Evolutionary conservation across 495 filamentous ascomycete species (phyloP).

Genomic region (Delitschia confertaspora): DNA sequence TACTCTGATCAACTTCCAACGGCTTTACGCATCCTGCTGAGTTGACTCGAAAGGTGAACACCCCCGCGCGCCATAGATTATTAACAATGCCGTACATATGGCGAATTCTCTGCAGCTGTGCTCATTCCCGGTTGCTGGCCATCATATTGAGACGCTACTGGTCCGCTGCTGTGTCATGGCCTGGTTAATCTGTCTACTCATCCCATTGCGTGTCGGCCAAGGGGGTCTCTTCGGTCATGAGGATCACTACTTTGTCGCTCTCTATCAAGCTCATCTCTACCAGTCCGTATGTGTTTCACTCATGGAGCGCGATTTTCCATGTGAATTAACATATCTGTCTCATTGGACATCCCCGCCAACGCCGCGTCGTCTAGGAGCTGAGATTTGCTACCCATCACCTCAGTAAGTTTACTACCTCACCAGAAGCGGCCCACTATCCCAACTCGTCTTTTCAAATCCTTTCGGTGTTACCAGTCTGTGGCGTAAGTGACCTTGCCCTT

Average conservation of each 20-base stretch:
- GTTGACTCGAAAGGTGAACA: conserved; percentile 13
- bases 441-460: conserved; percentile 9
- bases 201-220: conserved; percentile 24
- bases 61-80: conserved; percentile 23
- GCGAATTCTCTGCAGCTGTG: conserved; percentile 13
- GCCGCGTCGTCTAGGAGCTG: neutral
- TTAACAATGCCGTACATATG: conserved; percentile 15
- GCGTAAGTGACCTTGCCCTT: neutral
- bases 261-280: conserved; percentile 6
- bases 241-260: conserved; percentile 17
- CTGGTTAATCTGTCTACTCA: conserved; percentile 13
- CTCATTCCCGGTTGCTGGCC: conserved; percentile 23
- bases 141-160: conserved; percentile 11
- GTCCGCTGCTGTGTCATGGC: conserved; percentile 5
- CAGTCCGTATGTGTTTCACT: conserved; percentile 10
- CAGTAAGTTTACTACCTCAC: neutral
- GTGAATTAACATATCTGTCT: conserved; percentile 12
- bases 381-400: conserved; percentile 22
- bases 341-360: neutral
- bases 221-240: conserved; percentile 23
- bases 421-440: conserved; percentile 8
- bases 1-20: conserved; percentile 11
- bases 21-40: conserved; percentile 9
- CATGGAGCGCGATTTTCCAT: conserved; percentile 14
- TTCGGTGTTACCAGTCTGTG: conserved; percentile 20